Conservation (phyloP, 1,284 basidiomycete genomes). For the Fomitopsis betulina region DNA sequence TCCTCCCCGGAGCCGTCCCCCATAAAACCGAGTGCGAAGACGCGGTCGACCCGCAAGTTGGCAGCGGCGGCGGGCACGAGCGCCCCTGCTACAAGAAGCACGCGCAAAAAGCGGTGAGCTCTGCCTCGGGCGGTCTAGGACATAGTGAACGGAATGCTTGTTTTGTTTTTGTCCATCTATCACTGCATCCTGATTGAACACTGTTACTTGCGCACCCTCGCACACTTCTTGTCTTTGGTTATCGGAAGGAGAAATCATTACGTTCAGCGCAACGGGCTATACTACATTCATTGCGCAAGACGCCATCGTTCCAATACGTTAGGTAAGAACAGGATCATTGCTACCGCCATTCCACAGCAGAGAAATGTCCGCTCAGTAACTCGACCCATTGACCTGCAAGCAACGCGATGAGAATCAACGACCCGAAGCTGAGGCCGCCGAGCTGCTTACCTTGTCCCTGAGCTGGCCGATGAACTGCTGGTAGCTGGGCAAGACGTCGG, state of each 20-base stretch:
- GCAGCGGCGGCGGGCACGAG: neutral
- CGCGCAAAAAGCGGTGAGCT: constrained; percentile 15
- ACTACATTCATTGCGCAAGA: neutral
- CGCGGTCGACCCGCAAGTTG: constrained; percentile 8
- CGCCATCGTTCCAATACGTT: neutral
- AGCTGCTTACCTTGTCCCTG: constrained; percentile 66
- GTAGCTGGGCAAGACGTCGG: constrained; percentile 93
- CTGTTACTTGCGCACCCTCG: neutral
- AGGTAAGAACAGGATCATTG: neutral
- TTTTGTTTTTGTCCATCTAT: neutral
- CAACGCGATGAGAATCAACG: neutral
- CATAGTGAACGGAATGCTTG: neutral
- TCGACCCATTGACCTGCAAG: constrained; percentile 21
- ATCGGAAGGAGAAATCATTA: neutral
- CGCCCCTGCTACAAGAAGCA: constrained; percentile 6
- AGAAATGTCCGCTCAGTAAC: constrained; percentile 13
- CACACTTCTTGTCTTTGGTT: neutral
- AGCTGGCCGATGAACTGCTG: constrained; percentile 84
- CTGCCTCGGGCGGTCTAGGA: neutral
- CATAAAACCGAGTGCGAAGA: constrained; percentile 15
- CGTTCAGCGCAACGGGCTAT: constrained; percentile 1
- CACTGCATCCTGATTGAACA: neutral
- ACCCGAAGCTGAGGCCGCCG: too few relatives aligned
- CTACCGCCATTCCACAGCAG: neutral
- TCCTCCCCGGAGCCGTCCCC: constrained; percentile 26